Conservation (phyloP, 306 rosid species). For the Quercus variabilis region DNA sequence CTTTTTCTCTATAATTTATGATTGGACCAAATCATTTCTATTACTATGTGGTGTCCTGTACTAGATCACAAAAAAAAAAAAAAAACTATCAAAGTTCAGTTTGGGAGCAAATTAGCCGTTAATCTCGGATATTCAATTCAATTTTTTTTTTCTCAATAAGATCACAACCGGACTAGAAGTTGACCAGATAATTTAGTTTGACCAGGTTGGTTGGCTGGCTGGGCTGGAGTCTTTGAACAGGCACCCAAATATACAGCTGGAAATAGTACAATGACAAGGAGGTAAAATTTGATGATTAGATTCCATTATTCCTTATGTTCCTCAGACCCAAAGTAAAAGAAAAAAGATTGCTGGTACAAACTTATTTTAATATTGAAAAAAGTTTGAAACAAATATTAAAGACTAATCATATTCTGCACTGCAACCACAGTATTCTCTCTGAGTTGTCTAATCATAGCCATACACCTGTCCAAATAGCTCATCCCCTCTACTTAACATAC, state of each 20-base stretch:
- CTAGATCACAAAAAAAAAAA: neutral
- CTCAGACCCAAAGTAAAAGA: constrained; percentile 33
- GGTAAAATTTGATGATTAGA: constrained; percentile 92
- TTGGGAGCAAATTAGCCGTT: constrained; percentile 35
- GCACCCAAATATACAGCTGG: constrained; percentile 68
- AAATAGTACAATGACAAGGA: constrained; percentile 77
- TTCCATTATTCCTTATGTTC: constrained; percentile 93
- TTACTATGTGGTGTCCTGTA: neutral
- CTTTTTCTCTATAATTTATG: neutral
- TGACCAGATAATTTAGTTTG: constrained; percentile 67
- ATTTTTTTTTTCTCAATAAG: constrained; percentile 38
- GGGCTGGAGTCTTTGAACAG: constrained; percentile 26
- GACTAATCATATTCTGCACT: constrained; percentile 6
- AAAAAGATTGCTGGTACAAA: constrained; percentile 29
- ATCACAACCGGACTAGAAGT: constrained; percentile 44
- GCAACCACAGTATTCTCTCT: constrained; percentile 16
- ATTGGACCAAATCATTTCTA: too few relatives aligned
- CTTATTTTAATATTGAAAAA: constrained; percentile 19
- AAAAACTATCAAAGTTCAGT: neutral
- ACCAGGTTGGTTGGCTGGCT: constrained; percentile 42
- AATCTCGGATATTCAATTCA: constrained; percentile 13
- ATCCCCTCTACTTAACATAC: neutral
- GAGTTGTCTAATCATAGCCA: constrained; percentile 18
- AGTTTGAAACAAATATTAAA: neutral
- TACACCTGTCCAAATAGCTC: constrained; percentile 26